These are phyloP conservation scores for Barbarea vulgaris DNA, from an alignment of 345 rosid species.

Conservation along the genomic window DNA sequence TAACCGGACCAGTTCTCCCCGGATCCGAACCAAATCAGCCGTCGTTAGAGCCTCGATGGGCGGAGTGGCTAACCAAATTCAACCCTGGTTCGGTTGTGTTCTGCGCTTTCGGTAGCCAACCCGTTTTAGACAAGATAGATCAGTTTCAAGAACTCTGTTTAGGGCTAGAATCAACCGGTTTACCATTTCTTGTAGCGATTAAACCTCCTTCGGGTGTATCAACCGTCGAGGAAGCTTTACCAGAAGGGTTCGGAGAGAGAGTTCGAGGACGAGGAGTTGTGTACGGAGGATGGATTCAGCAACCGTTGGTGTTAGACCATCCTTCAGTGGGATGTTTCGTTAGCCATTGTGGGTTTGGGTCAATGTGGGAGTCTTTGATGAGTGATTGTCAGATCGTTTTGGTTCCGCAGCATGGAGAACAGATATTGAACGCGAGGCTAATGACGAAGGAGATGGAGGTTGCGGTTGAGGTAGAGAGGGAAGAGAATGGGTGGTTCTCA, in stretches of 20 bases:
- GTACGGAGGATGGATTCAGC: conserved; percentile 62
- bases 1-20: conserved; percentile 67
- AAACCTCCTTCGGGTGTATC: conserved; percentile 58
- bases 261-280: conserved; percentile 55
- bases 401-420: conserved; percentile 64
- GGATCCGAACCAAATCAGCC: conserved; percentile 19
- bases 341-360: conserved; percentile 71
- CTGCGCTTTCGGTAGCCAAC: conserved; percentile 77
- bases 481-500: conserved; percentile 59
- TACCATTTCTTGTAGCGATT: conserved; percentile 59
- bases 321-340: conserved; percentile 71
- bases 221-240: conserved; percentile 71
- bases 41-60: conserved; percentile 56
- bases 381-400: conserved; percentile 61
- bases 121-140: conserved; percentile 43
- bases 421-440: conserved; percentile 61
- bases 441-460: conserved; percentile 58
- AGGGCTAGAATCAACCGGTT: conserved; percentile 61
- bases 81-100: conserved; percentile 53
- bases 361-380: conserved; percentile 74
- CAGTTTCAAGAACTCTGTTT: conserved; percentile 72
- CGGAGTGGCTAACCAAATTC: conserved; percentile 56
- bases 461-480: conserved; percentile 60
- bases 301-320: conserved; percentile 51
- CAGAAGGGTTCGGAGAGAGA: conserved; percentile 67